Conservation (phyloP, 2,329 filamentous ascomycete species). For the Aspergillus tanneri region DNA sequence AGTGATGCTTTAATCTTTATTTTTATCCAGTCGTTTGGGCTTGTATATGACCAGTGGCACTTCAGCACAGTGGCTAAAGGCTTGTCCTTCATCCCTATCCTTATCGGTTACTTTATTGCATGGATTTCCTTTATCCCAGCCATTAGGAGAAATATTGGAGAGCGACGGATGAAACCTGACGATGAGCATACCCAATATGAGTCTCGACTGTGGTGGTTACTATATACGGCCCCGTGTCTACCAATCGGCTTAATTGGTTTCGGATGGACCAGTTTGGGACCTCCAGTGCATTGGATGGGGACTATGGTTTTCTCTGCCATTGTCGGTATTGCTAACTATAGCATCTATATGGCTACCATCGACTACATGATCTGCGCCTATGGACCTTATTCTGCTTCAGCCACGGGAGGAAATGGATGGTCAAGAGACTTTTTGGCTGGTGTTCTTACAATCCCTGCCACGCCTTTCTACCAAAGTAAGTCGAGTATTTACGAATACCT, state of each 20-base stretch:
- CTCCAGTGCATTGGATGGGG: conserved; percentile 60
- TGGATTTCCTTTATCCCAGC: conserved; percentile 58
- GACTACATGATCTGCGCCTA: conserved; percentile 69
- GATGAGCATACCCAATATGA: conserved; percentile 63
- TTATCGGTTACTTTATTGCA: conserved; percentile 60
- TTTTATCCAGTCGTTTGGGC: conserved; percentile 62
- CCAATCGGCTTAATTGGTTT: conserved; percentile 64
- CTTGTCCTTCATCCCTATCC: conserved; percentile 56
- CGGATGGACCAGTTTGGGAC: conserved; percentile 59
- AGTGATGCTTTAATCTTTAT: conserved; percentile 66
- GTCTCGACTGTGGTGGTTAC: conserved; percentile 59
- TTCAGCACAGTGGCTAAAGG: conserved; percentile 53
- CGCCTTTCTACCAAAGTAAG: conserved; percentile 49
- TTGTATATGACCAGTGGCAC: conserved; percentile 60
- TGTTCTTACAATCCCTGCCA: conserved; percentile 60
- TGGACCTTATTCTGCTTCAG: conserved; percentile 64
- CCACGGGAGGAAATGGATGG: conserved; percentile 67
- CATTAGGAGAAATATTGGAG: conserved; percentile 51
- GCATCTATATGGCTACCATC: conserved; percentile 66
- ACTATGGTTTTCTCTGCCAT: conserved; percentile 60
- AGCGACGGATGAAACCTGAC: conserved; percentile 48
- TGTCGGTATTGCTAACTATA: conserved; percentile 63
- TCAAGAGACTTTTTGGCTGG: conserved; percentile 65
- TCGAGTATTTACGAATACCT: conserved; percentile 3
- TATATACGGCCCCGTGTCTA: conserved; percentile 59